Evolutionary conservation across 176 grass and related monocot genomes (phyloP).

Genomic region (Lolium multiflorum): DNA sequence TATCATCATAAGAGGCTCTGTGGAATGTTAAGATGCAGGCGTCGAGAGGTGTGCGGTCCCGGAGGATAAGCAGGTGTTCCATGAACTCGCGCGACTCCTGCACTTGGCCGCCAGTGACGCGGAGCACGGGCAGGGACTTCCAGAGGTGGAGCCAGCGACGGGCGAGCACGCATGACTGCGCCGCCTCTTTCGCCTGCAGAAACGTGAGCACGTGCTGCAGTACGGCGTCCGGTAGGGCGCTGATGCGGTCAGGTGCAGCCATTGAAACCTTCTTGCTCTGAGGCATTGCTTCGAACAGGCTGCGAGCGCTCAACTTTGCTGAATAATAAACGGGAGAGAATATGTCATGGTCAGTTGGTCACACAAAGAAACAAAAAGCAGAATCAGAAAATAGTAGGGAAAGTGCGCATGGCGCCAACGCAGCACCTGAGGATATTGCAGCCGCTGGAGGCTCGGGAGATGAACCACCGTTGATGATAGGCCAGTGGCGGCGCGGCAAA

Average conservation of each 20-base stretch:
- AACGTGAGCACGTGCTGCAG: neutral
- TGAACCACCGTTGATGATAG: no score
- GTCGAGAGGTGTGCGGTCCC: neutral
- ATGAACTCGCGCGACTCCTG: neutral
- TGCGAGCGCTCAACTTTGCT: neutral
- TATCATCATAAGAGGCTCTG: neutral
- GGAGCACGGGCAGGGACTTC: neutral
- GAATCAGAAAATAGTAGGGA: neutral
- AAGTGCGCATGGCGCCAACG: neutral
- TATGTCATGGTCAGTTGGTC: neutral
- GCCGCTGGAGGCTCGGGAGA: no score
- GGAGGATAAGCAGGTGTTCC: slow-evolving; percentile 11
- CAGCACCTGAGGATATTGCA: neutral
- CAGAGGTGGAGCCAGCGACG: slow-evolving; percentile 29
- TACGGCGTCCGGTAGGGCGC: neutral
- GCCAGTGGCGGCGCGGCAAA: no score
- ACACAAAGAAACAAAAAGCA: neutral
- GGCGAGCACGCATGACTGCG: neutral
- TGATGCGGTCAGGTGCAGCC: neutral
- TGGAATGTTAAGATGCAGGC: neutral
- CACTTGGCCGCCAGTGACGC: neutral
- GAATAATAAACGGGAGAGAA: neutral
- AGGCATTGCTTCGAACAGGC: slow-evolving; percentile 20
- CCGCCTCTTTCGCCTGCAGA: neutral
- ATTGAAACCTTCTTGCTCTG: neutral